A percentile compares a stretch with the other conserved stretches of the same genome.
Evolutionary conservation across 2,329 filamentous ascomycete species (phyloP).

Genomic region (Blastomyces silverae): DNA sequence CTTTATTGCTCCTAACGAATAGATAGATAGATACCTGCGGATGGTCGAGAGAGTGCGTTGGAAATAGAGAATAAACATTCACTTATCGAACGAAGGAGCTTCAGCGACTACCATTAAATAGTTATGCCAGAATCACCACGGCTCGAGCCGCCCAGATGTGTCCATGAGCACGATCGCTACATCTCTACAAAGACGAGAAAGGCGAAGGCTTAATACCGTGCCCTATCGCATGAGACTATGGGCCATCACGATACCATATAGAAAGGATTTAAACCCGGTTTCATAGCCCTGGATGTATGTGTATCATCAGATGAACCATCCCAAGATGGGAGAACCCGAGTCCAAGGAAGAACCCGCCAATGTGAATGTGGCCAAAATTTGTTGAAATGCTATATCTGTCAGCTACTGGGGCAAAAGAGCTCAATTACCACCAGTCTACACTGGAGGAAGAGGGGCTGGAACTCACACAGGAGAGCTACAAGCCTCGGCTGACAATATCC

Average conservation of each 20-base stretch:
- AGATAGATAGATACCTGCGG: background rate
- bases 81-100: background rate
- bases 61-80: background rate
- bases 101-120: background rate
- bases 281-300: background rate
- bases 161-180: background rate
- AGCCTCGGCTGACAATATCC: no score
- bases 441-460: no score
- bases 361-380: background rate
- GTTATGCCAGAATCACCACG: background rate
- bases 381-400: background rate
- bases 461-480: no score
- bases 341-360: background rate
- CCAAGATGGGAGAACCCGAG: background rate
- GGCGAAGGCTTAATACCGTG: background rate
- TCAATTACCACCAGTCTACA: no score
- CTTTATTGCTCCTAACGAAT: background rate
- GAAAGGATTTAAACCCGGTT: background rate
- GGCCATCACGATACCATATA: no score
- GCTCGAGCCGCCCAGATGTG: no score
- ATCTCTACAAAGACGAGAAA: constrained; percentile 4
- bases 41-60: background rate
- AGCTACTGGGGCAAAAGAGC: no score
- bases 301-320: background rate
- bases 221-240: no score